Base-by-base conservation (phyloP, 2,329 filamentous ascomycete genomes). In the Clathrospora elynae region DNA sequence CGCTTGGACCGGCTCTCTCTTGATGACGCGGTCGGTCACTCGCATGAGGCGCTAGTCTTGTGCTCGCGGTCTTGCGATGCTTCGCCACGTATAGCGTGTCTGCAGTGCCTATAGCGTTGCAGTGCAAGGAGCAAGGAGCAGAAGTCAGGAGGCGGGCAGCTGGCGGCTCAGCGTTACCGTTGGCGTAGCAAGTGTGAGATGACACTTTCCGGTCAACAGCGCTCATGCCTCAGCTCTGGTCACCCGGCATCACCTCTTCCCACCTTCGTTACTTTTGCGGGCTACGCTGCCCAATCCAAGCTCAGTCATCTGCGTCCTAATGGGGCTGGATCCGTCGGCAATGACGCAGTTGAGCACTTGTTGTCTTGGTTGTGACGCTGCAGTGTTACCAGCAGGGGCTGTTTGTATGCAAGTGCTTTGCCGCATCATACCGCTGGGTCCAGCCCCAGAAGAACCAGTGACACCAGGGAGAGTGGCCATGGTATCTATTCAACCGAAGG, bases 391-490 rank as follows among this genome's bases (percentile, higher is more conserved):
- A 33, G n/a, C 30, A 33, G 18, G 30, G 17, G 30, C 14, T 33
- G 30, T 33, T 13, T 33, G 17, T 22, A 33, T n/a, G n/a, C n/a
- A n/a, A n/a, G n/a, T n/a, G n/a, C n/a, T n/a, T n/a, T n/a, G n/a
- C n/a, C n/a, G n/a, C n/a, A n/a, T n/a, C n/a, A n/a, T n/a, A n/a
- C n/a, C n/a, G n/a, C n/a, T n/a, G n/a, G 20, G 25, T 35, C n/a
- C 3, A 34, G 30, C 29, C 13, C 18, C 29, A 13, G 14, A 44
- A 29, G 30, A 39, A 33, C 34, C 3, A 43, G 30, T 43, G 3
- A 37, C n/a, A 37, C 40, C 2, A 43, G 31, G 35, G 34, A 18
- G 34, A 43, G 40, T 37, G 5, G 33, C 34, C 12, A 10, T 43
- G 10, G 13, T 33, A 23, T 37, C 28, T 26, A 37, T 36, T 36